phyloP scores from a whole-genome alignment of 352 stramenopile genomes.

The Globisporangium cystogenes region DNA sequence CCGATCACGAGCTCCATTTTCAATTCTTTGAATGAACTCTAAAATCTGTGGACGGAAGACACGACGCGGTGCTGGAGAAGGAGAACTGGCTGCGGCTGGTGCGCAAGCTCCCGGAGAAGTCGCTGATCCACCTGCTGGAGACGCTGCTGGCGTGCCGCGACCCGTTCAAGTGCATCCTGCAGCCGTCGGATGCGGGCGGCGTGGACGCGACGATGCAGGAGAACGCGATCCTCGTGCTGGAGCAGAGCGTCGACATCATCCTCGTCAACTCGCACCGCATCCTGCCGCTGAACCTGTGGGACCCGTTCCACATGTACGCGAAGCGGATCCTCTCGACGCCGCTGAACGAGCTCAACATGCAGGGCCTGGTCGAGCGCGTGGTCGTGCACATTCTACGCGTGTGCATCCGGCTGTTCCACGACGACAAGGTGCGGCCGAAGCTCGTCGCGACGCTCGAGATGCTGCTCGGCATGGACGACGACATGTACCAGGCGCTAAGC shows the following conservation, averaged over 20 bases:
- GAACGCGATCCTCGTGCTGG: conserved; percentile 83
- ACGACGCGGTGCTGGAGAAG: conserved; percentile 81
- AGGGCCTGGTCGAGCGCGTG: conserved; percentile 73
- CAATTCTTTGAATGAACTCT: too few species aligned
- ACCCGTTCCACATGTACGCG: conserved; percentile 75
- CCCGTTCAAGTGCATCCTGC: conserved; percentile 73
- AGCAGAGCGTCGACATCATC: conserved; percentile 81
- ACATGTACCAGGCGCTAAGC: conserved; percentile 74
- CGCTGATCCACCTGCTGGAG: conserved; percentile 60
- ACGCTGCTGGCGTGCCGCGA: conserved; percentile 71
- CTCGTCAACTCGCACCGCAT: conserved; percentile 83
- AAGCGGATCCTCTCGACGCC: conserved; percentile 71
- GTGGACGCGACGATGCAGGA: conserved; percentile 86
- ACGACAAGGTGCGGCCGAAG: conserved; percentile 74
- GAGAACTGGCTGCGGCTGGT: conserved; percentile 85
- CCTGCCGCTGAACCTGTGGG: conserved; percentile 64
- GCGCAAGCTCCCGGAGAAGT: conserved; percentile 62
- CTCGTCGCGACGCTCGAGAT: conserved; percentile 77
- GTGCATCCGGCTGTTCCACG: conserved; percentile 83
- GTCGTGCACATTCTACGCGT: conserved; percentile 84
- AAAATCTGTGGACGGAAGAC: too few species aligned
- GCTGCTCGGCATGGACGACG: conserved; percentile 70
- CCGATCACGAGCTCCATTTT: conserved; percentile 83
- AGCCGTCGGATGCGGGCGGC: conserved; percentile 26
- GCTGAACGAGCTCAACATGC: conserved; percentile 69